Evolutionary conservation across 257 asterid species (phyloP), one percentile per base, ranked within the genome.

Genomic region (Striga asiatica): DNA sequence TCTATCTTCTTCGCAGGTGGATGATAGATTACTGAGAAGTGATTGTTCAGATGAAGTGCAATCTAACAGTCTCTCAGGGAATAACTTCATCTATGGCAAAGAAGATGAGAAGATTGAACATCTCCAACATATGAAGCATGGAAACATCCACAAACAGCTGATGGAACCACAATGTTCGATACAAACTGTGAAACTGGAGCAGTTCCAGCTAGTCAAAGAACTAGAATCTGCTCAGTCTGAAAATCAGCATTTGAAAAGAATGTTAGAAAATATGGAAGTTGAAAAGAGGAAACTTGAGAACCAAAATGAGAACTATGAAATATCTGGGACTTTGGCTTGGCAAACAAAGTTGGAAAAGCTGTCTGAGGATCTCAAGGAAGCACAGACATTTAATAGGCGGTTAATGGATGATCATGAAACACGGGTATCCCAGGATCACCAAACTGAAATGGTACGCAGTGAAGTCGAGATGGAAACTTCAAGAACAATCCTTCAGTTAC

Each of bases 401-500:
- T 68, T 63, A 69, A 58, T 46, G 48, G 77, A 74, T 57, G 84
- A 79, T 64, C 74, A 68, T 42, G 77, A 76, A 21, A 54, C 65
- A 17, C 67, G 54, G 35, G 50, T 71, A 54, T 65, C 73, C 48
- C 64, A 60, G 29, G 73, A 77, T 65, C 74, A 67, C 55, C 83
- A 82, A 60, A 64, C 65, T 67, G 88, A 84, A 60, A 29, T 73
- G 18, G 75, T 82, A 50, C 74, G 67, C 27, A 50, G 51, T 65
- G 94, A 80, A 72, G 86, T 78, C 6, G 94, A 82, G 76, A 62
- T 69, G 77, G 95, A 82, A 75, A 77, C 94, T 31, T 59, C 86
- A 54, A 71, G 69, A 64, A 74, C 88, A 54, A 80, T 82, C 48
- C 71, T 80, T 34, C 74, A 78, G 58, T 71, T 82, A 71, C 97